Base-by-base conservation (phyloP, 331 rosid genomes). In the Prunus yedoensis region DNA sequence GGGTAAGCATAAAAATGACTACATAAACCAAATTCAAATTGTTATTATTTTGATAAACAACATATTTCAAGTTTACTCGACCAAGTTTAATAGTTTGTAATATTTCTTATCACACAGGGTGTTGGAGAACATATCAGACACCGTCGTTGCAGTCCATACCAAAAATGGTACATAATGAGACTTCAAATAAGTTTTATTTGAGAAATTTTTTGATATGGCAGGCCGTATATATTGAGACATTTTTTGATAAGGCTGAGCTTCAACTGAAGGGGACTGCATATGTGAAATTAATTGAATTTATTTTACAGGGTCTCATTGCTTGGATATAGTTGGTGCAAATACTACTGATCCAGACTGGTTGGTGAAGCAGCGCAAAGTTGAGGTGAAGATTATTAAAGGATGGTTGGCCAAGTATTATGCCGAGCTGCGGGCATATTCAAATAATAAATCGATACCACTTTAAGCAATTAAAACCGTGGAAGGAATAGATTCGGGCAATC, bases 251-350 rank as follows among this genome's bases (percentile, higher is more conserved):
- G 43, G 8, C 2, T 32, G 8, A 5, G 1, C 8, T 5, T 32
- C 7, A 4, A 32, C 8, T 32, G 8, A 32, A 32, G 8, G 38
- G 38, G 38, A 32, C 8, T 38, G 2, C 1, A 1, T 38, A 38
- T 38, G 7, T 32, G 38, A 32, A 32, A 32, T 38, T 38, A 38
- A 38, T 6, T 38, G 1, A 60, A 16, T 47, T 16, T 4, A 10
- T 73, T 63, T 70, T 81, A 73, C 86, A 90, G 97, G 97, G 18
- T 90, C 94, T 53, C 97, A 92, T 80, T 92, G 94, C 76, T 69
- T 90, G 75, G 96, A 92, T 80, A 78, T 90, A 74, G 69, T 46
- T 3, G 13, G 2, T 30, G 71, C 85, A 60, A 15, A 64, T 9
- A 83, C 10, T 60, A 27, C 83, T 1, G 96, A 93, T 83, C 97